Evolutionary conservation across 371 early-diverging fungal species (phyloP), one percentile per base, ranked within the genome.

Genomic region (Apophysomyces elegans): DNA sequence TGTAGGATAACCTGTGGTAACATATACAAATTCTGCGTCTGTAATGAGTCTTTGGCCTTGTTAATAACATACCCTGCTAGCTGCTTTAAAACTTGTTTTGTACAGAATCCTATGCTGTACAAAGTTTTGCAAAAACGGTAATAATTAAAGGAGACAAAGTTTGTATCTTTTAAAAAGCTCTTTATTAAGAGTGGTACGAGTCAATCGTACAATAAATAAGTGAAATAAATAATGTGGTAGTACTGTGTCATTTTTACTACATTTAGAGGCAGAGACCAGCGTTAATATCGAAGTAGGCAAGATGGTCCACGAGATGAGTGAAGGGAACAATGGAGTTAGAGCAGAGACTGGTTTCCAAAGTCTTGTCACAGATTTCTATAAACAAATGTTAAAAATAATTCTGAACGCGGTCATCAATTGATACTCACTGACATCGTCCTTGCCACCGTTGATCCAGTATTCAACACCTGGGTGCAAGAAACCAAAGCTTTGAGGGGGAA

Each of bases 391-490:
- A 39, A 37, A 59, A 37, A 45, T n/a, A 45, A n/a, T 13, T 18
- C 16, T 12, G 6, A 45, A 6, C 0, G 0, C 16, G 13, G 2
- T 45, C 16, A 12, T 7, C 13, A 7, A 12, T 45, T 18, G 46
- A 18, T 32, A 56, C 65, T 60, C 45, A 69, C 69, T 46, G 37
- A 70, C 56, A 8, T 46, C 21, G 5, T 50, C 44, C 39, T 70
- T 37, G 43, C 45, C 58, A 50, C 59, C 56, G 4, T 12, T 59
- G 26, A 59, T 65, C 68, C 72, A 72, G 50, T 57, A 68, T 56
- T 72, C 72, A 21, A 59, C 60, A 35, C 72, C 72, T 45, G 65
- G 62, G 35, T 72, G 72, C 14, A 65, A 35, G 60, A 62, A 72
- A 26, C 68, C 68, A 18, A 62, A 45, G 36, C 56, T 41, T 8